These are phyloP conservation scores for Cladosporium oxysporum DNA, from an alignment of 2,329 filamentous ascomycete species.

Conservation along the genomic window DNA sequence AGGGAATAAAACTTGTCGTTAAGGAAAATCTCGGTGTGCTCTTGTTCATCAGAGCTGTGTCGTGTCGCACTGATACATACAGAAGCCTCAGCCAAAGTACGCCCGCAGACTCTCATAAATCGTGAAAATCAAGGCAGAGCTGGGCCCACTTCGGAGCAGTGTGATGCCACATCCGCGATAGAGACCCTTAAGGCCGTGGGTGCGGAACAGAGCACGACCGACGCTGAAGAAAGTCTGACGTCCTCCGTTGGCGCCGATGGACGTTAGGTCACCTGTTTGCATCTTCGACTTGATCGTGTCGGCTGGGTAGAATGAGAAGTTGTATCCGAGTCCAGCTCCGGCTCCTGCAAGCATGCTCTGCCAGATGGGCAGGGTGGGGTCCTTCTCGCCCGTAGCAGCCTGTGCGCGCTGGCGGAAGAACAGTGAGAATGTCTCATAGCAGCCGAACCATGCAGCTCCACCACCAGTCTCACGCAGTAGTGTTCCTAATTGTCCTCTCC, in stretches of 20 bases:
- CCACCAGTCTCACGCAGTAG: conserved; percentile 92
- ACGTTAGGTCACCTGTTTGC: conserved; percentile 71
- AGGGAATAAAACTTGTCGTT: conserved; percentile 9
- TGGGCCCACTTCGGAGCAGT: conserved; percentile 81
- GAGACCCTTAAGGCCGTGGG: conserved; percentile 78
- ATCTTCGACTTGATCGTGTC: conserved; percentile 97
- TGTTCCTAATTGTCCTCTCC: conserved; percentile 92
- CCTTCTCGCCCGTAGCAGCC: conserved; percentile 38
- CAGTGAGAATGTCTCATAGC: conserved; percentile 73
- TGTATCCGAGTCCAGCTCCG: conserved; percentile 87
- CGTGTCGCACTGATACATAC: not conserved
- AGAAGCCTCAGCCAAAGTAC: conserved; percentile 5
- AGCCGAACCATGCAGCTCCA: conserved; percentile 91
- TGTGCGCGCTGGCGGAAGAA: conserved; percentile 61
- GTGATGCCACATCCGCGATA: conserved; percentile 97
- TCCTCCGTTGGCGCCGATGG: conserved; percentile 54
- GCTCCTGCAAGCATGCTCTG: conserved; percentile 88
- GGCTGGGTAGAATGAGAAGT: conserved; percentile 95
- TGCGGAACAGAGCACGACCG: conserved; percentile 71
- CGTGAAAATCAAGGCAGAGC: conserved; percentile 97
- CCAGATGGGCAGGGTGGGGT: conserved; percentile 69
- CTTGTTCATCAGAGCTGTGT: not conserved
- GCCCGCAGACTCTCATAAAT: conserved; percentile 85
- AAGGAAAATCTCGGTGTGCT: not conserved
- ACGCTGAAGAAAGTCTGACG: conserved; percentile 71